Evolutionary conservation across 108 stramenopile species (phyloP), one percentile per base, ranked within the genome.

Genomic region (Nitzschia sp.): DNA sequence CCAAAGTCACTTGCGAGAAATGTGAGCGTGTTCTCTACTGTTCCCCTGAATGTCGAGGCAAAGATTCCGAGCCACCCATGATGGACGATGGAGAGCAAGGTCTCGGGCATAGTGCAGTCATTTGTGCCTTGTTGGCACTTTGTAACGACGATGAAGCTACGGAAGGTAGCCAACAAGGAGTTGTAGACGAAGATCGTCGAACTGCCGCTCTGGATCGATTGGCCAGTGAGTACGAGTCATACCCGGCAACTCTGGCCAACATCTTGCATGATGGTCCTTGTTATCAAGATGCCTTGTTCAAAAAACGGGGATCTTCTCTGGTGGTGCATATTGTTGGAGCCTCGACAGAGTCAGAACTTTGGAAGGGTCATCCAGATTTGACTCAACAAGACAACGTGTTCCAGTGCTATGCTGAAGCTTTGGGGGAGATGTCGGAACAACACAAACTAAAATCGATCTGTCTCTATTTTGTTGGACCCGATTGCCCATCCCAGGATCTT

Each of bases 221-320:
- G 8, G 74, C 65, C 51, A 94, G 89, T 19, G 93, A 94, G 69
- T 72, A 70, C 22, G 88, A 94, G 53, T 90, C 89, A 1, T 95
- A 95, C 65, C 94, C 91, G 19, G 90, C 94, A 6, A 95, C 94
- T 40, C 69, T 95, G 17, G 88, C 90, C 40, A 95, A 95, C 51
- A 63, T 89, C 19, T 63, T 89, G 5, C 42, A 70, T 17, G 86
- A 85, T 44, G 78, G 80, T 42, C 86, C 90, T 0, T 82, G 80
- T 60, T 88, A 69, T 68, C 71, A 79, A 69, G 67, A 76, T 43
- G 41, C 53, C 11, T 46, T 83, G 5, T n/a, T 52, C 19, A 58
- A 58, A 57, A 54, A 40, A 8, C 42, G 37, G 59, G 60, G 53
- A 26, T 67, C 65, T 24, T 60, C 65, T 21, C 55, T 95, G n/a